phyloP scores from a whole-genome alignment of 2,329 filamentous ascomycete species.

The Fusarium pininemorale region DNA sequence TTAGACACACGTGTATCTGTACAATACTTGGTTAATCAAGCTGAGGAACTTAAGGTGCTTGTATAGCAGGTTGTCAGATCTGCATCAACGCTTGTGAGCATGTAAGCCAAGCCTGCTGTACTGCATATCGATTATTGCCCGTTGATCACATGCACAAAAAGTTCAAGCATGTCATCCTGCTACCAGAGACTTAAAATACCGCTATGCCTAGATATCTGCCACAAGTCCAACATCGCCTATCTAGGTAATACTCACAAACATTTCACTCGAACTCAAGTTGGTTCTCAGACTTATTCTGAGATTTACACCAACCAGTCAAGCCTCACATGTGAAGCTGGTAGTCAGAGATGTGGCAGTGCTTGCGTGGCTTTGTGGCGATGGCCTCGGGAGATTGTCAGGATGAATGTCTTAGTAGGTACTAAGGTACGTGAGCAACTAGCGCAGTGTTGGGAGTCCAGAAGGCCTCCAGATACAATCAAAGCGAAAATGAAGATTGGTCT shows the following conservation, averaged over 20 bases:
- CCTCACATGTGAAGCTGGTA: neutral
- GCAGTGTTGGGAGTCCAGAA: neutral
- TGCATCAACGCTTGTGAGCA: neutral
- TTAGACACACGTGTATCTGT: neutral
- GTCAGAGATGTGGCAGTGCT: constrained; percentile 26
- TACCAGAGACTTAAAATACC: neutral
- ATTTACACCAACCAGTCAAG: neutral
- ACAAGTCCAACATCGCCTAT: too few relatives aligned
- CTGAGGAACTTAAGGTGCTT: neutral
- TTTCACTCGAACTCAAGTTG: neutral
- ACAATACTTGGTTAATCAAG: too few relatives aligned
- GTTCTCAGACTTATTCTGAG: neutral
- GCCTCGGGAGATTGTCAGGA: neutral
- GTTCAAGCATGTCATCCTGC: neutral
- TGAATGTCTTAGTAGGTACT: neutral
- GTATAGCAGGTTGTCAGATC: neutral
- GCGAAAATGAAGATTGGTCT: neutral
- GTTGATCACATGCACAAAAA: constrained; percentile 16
- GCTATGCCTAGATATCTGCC: too few relatives aligned
- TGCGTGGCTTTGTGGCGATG: constrained; percentile 26
- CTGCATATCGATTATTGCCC: neutral
- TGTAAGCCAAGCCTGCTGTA: neutral
- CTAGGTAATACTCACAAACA: too few relatives aligned
- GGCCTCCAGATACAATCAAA: neutral
- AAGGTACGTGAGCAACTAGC: neutral